These are phyloP conservation scores for Talaromyces ruber DNA, from an alignment of 495 filamentous ascomycete species.

Conservation along the genomic window DNA sequence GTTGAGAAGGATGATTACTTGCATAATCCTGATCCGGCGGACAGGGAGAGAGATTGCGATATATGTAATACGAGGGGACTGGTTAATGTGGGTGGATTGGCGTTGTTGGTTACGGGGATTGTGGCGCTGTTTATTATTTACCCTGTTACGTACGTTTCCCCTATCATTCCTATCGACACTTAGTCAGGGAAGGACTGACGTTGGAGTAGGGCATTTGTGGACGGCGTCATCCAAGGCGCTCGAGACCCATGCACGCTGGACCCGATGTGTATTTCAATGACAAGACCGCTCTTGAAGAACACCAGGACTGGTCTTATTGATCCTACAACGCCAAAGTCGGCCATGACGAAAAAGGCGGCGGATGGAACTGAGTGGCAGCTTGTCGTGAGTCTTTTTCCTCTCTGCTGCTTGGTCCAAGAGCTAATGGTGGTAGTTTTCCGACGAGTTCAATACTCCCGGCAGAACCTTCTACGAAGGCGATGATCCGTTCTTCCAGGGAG, in stretches of 20 bases:
- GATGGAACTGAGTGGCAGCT: constrained; percentile 57
- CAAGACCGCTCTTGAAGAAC: constrained; percentile 50
- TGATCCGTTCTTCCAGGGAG: constrained; percentile 61
- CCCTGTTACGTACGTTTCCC: constrained; percentile 54
- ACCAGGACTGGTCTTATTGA: constrained; percentile 56
- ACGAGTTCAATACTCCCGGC: constrained; percentile 66
- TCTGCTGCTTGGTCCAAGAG: constrained; percentile 2
- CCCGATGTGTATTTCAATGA: constrained; percentile 49
- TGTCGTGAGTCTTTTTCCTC: constrained; percentile 39
- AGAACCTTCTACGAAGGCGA: constrained; percentile 68
- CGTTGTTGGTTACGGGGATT: constrained; percentile 52
- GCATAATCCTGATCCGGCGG: constrained; percentile 63
- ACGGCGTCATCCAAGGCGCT: constrained; percentile 18
- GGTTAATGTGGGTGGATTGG: constrained; percentile 58
- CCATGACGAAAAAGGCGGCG: constrained; percentile 43
- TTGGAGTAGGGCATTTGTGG: constrained; percentile 47
- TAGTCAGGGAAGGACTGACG: neutral
- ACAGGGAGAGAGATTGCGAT: constrained; percentile 59
- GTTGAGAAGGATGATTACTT: constrained; percentile 72
- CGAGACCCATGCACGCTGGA: constrained; percentile 29
- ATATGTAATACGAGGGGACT: constrained; percentile 59
- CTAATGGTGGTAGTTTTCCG: constrained; percentile 51
- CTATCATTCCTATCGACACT: constrained; percentile 3
- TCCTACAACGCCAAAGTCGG: constrained; percentile 59
- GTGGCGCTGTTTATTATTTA: constrained; percentile 65